phyloP scores from a whole-genome alignment of 1,284 basidiomycete species.

The Entoloma clypeatum region DNA sequence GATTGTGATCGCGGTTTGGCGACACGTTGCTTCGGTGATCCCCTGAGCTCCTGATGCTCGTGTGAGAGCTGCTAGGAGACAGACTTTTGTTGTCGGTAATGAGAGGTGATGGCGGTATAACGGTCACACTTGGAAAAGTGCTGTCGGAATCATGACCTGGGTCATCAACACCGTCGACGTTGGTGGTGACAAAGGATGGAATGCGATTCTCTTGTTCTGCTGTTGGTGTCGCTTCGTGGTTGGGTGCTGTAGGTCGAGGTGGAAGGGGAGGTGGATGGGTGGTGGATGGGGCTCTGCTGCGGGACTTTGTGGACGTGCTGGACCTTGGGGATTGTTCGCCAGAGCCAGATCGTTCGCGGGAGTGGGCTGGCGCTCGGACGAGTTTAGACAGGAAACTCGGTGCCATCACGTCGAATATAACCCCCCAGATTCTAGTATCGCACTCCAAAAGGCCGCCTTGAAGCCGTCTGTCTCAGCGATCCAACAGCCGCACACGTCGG shows the following conservation, averaged over 20 bases:
- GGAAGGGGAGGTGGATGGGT: constrained; percentile 15
- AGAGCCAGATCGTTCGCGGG: constrained; percentile 26
- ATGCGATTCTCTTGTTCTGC: constrained; percentile 10
- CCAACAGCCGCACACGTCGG: too few relatives aligned
- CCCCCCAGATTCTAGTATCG: too few relatives aligned
- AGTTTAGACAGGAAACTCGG: constrained; percentile 50
- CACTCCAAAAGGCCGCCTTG: too few relatives aligned
- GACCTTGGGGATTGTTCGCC: constrained; percentile 22
- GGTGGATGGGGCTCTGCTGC: constrained; percentile 26
- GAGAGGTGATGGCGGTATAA: constrained; percentile 55
- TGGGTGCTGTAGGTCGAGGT: constrained; percentile 10
- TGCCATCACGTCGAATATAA: constrained; percentile 42
- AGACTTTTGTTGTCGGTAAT: constrained; percentile 27
- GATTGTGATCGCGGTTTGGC: constrained; percentile 15
- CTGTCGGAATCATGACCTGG: constrained; percentile 26
- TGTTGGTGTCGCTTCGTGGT: constrained; percentile 8
- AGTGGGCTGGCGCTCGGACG: constrained; percentile 34
- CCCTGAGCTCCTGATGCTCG: constrained; percentile 17
- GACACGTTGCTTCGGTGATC: constrained; percentile 20
- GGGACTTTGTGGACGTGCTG: constrained; percentile 21
- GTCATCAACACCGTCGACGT: constrained; percentile 17
- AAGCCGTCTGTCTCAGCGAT: too few relatives aligned
- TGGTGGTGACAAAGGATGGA: constrained; percentile 20
- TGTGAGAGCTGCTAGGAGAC: constrained; percentile 23
- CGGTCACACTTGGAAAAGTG: constrained; percentile 46